Conservation (phyloP, 441 rosid genomes). For the Theobroma grandiflorum region DNA sequence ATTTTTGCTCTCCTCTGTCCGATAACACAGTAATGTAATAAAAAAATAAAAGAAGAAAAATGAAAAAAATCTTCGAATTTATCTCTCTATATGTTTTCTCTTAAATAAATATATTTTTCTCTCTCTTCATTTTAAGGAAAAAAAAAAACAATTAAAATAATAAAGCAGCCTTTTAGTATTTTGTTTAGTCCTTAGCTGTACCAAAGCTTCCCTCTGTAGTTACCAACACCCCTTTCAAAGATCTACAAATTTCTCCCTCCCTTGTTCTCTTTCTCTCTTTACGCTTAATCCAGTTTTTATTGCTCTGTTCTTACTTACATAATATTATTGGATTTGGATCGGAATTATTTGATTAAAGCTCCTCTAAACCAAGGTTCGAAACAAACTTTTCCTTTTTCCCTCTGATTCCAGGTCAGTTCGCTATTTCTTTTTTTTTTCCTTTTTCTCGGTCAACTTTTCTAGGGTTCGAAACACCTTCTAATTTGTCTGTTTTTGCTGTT, state of each 20-base stretch:
- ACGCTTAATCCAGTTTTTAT: neutral
- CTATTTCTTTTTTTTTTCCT: neutral
- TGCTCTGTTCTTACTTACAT: constrained; percentile 1
- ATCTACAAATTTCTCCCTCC: constrained; percentile 36
- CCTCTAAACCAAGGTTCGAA: neutral
- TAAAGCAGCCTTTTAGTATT: constrained; percentile 15
- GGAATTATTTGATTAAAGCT: neutral
- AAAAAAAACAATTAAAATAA: neutral
- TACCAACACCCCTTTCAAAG: constrained; percentile 29
- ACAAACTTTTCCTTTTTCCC: neutral
- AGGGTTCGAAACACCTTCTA: constrained; percentile 10
- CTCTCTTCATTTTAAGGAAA: constrained; percentile 1
- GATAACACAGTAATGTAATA: neutral
- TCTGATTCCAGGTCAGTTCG: constrained; percentile 37
- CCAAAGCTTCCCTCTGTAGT: constrained; percentile 25
- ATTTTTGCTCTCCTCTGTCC: neutral
- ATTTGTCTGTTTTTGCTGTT: constrained; percentile 10
- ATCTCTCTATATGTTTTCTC: constrained; percentile 1
- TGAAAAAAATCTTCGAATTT: neutral
- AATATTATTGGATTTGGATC: constrained; percentile 23
- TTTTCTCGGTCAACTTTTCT: constrained; percentile 24
- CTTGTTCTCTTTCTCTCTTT: neutral
- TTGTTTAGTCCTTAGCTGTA: constrained; percentile 45
- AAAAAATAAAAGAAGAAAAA: neutral
- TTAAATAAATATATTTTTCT: neutral